Conservation (phyloP, 441 rosid genomes). For the Populus hybrid region DNA sequence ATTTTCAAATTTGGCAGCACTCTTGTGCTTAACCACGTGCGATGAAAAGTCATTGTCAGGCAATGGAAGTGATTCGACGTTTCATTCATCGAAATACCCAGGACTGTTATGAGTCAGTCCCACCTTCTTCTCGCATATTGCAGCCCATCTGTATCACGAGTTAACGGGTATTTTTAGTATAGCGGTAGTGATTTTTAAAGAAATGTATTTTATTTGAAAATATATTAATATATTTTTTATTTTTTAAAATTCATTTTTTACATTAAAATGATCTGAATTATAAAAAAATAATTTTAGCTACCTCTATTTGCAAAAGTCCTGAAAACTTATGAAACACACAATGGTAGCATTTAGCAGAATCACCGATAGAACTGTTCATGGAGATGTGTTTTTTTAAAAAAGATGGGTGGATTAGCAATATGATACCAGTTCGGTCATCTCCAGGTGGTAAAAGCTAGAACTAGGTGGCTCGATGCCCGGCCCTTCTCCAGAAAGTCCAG, state of each 20-base stretch:
- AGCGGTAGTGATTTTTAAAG: rapidly evolving
- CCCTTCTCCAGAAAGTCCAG: background rate
- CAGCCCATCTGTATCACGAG: background rate
- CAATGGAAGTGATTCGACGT: background rate
- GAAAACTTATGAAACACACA: background rate
- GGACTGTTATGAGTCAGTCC: background rate
- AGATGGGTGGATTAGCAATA: too few relatives aligned
- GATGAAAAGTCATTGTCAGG: background rate
- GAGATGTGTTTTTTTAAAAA: too few relatives aligned
- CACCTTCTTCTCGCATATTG: background rate
- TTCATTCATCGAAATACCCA: background rate
- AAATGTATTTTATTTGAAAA: too few relatives aligned
- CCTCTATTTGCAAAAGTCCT: background rate
- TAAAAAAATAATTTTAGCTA: too few relatives aligned
- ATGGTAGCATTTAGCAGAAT: background rate
- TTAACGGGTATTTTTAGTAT: too few relatives aligned
- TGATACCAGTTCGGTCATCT: background rate
- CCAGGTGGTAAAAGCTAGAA: too few relatives aligned
- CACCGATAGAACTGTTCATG: background rate
- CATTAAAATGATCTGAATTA: too few relatives aligned
- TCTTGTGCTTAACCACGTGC: background rate
- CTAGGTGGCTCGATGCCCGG: background rate
- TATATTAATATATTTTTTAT: too few relatives aligned
- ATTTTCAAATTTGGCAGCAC: conserved; percentile 2
- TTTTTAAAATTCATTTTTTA: too few relatives aligned